Conservation (phyloP, 768 basidiomycete genomes). For the Coprinopsis sp. region DNA sequence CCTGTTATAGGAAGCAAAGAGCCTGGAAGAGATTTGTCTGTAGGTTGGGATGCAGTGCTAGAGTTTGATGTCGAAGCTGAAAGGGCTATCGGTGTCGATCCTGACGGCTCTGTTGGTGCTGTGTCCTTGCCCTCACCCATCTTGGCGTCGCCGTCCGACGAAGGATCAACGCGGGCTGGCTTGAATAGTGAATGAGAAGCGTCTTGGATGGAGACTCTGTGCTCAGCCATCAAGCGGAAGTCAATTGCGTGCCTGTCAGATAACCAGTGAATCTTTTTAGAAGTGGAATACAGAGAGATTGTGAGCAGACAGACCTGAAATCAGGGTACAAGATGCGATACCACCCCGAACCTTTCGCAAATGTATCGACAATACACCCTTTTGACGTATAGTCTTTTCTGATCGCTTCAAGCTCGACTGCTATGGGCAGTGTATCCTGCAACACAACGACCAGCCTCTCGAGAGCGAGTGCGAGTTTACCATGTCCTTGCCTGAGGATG, state of each 20-base stretch:
- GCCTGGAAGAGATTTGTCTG: too few relatives aligned
- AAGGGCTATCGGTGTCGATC: background rate
- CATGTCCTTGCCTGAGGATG: constrained; percentile 61
- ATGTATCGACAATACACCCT: constrained; percentile 49
- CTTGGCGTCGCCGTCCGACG: constrained; percentile 5
- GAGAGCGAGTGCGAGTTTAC: constrained; percentile 59
- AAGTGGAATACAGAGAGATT: background rate
- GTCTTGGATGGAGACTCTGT: constrained; percentile 70
- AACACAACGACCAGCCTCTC: constrained; percentile 65
- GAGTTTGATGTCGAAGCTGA: constrained; percentile 1
- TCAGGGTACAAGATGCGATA: constrained; percentile 71
- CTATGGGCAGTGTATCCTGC: constrained; percentile 74
- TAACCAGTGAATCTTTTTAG: background rate
- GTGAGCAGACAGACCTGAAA: constrained; percentile 42
- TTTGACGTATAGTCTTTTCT: constrained; percentile 30
- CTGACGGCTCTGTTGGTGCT: background rate
- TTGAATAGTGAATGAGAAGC: constrained; percentile 59
- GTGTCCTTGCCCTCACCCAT: constrained; percentile 6
- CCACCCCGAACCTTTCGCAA: constrained; percentile 80
- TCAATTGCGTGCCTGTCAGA: constrained; percentile 66
- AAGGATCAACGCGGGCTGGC: constrained; percentile 13
- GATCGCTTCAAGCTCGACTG: constrained; percentile 62
- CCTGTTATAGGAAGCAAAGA: constrained; percentile 57
- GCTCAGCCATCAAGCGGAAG: constrained; percentile 65
- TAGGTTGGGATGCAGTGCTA: too few relatives aligned